Evolutionary conservation across 148 eudicot species (phyloP).

Genomic region (Vaccinium darrowii): DNA sequence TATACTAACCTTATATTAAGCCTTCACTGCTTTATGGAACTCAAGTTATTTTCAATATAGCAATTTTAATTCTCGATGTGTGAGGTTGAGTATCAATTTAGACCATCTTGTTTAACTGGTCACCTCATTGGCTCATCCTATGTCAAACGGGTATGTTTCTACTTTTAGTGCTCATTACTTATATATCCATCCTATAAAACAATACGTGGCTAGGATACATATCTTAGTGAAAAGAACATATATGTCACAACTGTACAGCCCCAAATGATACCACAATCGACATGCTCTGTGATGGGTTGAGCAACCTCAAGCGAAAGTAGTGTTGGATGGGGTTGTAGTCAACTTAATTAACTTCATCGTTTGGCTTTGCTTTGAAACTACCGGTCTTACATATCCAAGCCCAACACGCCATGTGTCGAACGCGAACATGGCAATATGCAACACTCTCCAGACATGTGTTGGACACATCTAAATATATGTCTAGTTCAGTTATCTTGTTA

Average conservation of each 20-base stretch:
- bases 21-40: neutral
- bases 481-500: neutral
- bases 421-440: neutral
- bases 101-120: neutral
- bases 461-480: neutral
- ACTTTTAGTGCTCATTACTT: neutral
- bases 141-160: neutral
- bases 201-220: neutral
- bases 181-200: neutral
- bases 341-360: neutral
- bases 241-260: neutral
- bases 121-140: neutral
- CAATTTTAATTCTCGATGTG: neutral
- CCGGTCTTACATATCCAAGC: neutral
- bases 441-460: neutral
- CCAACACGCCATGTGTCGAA: neutral
- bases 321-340: neutral
- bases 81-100: neutral
- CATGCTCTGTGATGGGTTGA: conserved; percentile 5
- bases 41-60: neutral
- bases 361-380: neutral
- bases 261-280: neutral
- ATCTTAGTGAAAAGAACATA: neutral
- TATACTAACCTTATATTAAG: neutral
- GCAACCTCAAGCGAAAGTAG: neutral